Evolutionary conservation across 2,329 filamentous ascomycete species (phyloP), one percentile per base, ranked within the genome.

Genomic region (Basipetospora sp.): DNA sequence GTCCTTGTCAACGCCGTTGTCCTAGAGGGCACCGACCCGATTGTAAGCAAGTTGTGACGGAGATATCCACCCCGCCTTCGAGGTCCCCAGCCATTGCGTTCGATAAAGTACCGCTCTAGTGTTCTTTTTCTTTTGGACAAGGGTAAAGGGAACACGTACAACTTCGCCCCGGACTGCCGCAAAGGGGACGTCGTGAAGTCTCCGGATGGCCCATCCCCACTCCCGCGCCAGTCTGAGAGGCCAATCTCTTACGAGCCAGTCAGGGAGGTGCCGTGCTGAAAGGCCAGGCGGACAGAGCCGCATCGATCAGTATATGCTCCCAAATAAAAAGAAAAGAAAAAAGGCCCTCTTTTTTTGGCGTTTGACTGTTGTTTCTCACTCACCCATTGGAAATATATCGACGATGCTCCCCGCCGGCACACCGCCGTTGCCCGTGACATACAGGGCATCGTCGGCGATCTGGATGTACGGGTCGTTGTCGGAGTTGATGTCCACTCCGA

Each of bases 301-400:
- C 14, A 25, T 13, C 18, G n/a, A 4, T 25, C 22, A 25, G 22
- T 25, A 25, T 25, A n/a, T n/a, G n/a, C n/a, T n/a, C n/a, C n/a
- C n/a, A n/a, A n/a, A n/a, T n/a, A n/a, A n/a, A n/a, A n/a, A n/a
- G n/a, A n/a, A n/a, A n/a, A n/a, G n/a, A n/a, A n/a, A n/a, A n/a
- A n/a, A n/a, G n/a, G n/a, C n/a, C n/a, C n/a, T n/a, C n/a, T n/a
- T n/a, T n/a, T n/a, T n/a, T n/a, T n/a, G n/a, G n/a, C n/a, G n/a
- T n/a, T n/a, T n/a, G n/a, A n/a, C n/a, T n/a, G n/a, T n/a, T n/a
- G 8, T 13, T 13, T 39, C 13, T 18, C 16, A 34, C 46, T 39
- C 47, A 56, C 52, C 50, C 11, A 44, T 34, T 3, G 65, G 66
- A 34, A 67, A 59, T 36, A 65, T 49, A 43, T 69, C 66, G 30